Evolutionary conservation across 1,284 basidiomycete species (phyloP), one percentile per base, ranked within the genome.

Genomic region (Sanghuangporus baumii): DNA sequence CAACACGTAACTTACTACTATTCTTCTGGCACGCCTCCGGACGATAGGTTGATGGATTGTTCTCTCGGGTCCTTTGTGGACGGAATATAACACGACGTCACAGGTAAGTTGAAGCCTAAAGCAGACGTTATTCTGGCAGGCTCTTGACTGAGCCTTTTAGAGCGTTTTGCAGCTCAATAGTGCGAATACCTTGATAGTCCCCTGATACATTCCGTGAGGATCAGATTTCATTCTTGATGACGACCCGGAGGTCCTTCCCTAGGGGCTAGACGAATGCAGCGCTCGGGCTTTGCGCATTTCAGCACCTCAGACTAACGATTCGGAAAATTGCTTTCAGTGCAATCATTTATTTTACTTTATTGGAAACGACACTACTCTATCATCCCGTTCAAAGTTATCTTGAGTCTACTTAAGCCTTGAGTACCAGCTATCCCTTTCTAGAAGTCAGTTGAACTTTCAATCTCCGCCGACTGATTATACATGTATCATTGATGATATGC

Each of bases 91-190:
- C 2, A 11, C 51, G 9, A 14, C 23, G 14, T 54, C 51, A 16
- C 14, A 54, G 31, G 51, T 54, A 36, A 34, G 31, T 34, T 34
- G 81, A n/a, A 46, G 14, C 43, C 9, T 16, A 16, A 16, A 46
- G 8, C 9, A 41, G 2, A 16, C 9, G 40, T 9, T 16, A 41
- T 41, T 2, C 40, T 41, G 40, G 14, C 43, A 14, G 18, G 8
- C 18, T 18, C 43, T 18, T 3, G 6, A 16, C 3, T n/a, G 43
- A 46, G 18, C 43, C 16, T 46, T 6, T n/a, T 46, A 18, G 43
- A 46, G 43, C 43, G 52, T 78, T n/a, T 67, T 79, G 36, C 73
- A 78, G 66, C 67, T 79, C 12, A 74, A 78, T 47, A 73, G 71
- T 1, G 71, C 64, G 9, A 76, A 76, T 63, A 68, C 71, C 71